Conservation (phyloP, 768 basidiomycete genomes). For the Cyclocybe cylindracea region DNA sequence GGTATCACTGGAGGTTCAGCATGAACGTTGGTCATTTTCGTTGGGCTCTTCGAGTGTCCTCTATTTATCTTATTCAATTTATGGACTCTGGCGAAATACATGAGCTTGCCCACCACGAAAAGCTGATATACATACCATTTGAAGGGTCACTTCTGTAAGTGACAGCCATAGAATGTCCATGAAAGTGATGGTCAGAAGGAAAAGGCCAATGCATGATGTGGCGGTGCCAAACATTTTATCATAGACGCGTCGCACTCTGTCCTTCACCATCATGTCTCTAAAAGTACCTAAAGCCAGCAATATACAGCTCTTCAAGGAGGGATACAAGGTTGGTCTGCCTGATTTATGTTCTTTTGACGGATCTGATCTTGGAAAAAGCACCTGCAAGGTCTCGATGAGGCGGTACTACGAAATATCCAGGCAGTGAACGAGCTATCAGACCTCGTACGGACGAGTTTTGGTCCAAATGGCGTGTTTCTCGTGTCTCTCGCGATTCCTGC, state of each 20-base stretch:
- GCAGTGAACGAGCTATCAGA: constrained; percentile 95
- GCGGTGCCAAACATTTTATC: not conserved
- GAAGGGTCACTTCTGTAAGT: too few species aligned
- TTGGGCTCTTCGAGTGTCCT: not conserved
- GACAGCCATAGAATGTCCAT: too few species aligned
- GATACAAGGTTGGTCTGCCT: constrained; percentile 74
- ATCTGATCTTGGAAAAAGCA: constrained; percentile 38
- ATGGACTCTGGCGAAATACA: not conserved
- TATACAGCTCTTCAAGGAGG: constrained; percentile 94
- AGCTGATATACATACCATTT: too few species aligned
- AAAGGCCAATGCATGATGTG: too few species aligned
- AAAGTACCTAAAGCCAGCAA: constrained; percentile 91
- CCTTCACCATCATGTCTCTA: constrained; percentile 68
- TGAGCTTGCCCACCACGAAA: too few species aligned
- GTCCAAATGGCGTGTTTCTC: constrained; percentile 80
- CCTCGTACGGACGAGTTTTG: constrained; percentile 95
- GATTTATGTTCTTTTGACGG: not conserved
- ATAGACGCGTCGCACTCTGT: constrained; percentile 4
- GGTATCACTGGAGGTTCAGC: constrained; percentile 23
- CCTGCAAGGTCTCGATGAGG: constrained; percentile 90
- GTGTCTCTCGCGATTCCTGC: not conserved
- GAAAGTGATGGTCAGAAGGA: too few species aligned
- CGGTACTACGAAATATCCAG: constrained; percentile 94
- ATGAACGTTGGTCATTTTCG: not conserved
- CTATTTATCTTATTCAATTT: not conserved